Conservation (phyloP, 352 stramenopile species). For the Aphanomyces invadans region DNA sequence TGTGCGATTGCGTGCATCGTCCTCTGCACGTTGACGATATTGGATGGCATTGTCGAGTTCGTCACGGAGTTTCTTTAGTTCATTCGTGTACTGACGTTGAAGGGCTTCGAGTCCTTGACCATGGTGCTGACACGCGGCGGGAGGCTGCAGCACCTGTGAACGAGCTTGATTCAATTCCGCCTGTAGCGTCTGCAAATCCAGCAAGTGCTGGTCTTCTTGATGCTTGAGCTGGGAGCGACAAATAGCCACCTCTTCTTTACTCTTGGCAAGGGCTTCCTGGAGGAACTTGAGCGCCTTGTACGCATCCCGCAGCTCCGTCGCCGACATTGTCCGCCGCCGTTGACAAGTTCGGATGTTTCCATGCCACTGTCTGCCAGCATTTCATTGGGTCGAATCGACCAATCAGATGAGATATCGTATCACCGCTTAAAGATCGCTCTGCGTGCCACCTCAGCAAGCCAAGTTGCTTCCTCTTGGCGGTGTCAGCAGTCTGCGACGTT, state of each 20-base stretch:
- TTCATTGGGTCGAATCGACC: constrained; percentile 2
- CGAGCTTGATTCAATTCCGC: neutral
- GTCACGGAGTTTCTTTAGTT: constrained; percentile 16
- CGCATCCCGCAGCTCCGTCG: constrained; percentile 19
- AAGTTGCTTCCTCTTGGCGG: no score
- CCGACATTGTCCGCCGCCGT: neutral
- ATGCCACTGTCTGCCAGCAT: neutral
- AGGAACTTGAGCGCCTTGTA: constrained; percentile 24
- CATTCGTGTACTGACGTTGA: constrained; percentile 2
- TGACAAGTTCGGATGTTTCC: constrained; percentile 2
- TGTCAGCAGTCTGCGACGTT: no score
- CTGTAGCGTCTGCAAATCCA: constrained; percentile 13
- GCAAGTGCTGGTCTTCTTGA: constrained; percentile 12
- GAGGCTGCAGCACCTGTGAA: neutral
- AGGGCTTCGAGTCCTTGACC: constrained; percentile 5
- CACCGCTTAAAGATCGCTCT: no score
- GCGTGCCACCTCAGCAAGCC: no score
- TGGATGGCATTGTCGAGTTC: constrained; percentile 1
- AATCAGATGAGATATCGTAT: no score
- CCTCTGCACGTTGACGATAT: constrained; percentile 2
- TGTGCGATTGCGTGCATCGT: neutral
- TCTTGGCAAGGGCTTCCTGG: constrained; percentile 15
- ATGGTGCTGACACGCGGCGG: neutral
- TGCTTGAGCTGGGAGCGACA: neutral
- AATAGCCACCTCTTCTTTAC: neutral